A percentile compares a stretch with the other conserved stretches of the same genome.
These are phyloP conservation scores for Takashimella tepidaria DNA, from an alignment of 1,284 basidiomycete species.

Conservation along the genomic window DNA sequence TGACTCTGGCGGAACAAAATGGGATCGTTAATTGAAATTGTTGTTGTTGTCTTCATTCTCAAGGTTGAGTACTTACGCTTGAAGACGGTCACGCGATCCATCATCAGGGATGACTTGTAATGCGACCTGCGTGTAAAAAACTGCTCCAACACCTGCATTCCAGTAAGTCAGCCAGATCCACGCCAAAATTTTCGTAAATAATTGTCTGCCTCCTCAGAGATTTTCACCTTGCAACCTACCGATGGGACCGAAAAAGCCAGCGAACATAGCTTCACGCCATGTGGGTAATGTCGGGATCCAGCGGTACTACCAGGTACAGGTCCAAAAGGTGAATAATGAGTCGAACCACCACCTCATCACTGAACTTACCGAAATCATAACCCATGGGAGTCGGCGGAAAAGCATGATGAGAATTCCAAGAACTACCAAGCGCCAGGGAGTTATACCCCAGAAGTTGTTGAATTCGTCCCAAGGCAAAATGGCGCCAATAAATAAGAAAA, in stretches of 20 bases:
- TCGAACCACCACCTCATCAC: too few species aligned
- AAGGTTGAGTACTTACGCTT: slow-evolving; percentile 27
- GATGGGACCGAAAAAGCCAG: slow-evolving; percentile 47
- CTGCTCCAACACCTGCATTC: slow-evolving; percentile 50
- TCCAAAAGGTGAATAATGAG: background rate
- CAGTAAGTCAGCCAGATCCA: too few species aligned
- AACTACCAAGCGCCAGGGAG: slow-evolving; percentile 74
- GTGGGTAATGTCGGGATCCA: slow-evolving; percentile 39
- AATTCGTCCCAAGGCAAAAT: slow-evolving; percentile 69
- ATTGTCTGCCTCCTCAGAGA: slow-evolving; percentile 20
- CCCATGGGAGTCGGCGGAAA: slow-evolving; percentile 70
- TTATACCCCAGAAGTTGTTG: slow-evolving; percentile 52
- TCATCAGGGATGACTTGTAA: slow-evolving; percentile 49
- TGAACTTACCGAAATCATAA: slow-evolving; percentile 58
- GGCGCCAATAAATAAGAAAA: slow-evolving; percentile 83
- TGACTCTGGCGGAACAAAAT: slow-evolving; percentile 22
- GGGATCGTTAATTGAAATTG: background rate
- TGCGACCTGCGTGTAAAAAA: slow-evolving; percentile 53
- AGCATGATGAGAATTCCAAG: slow-evolving; percentile 72
- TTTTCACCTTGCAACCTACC: slow-evolving; percentile 38
- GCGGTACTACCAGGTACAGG: slow-evolving; percentile 19
- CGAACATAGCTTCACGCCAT: slow-evolving; percentile 44
- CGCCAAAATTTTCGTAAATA: too few species aligned
- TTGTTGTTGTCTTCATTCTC: too few species aligned
- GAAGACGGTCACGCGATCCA: slow-evolving; percentile 41